Base-by-base conservation (phyloP, 345 rosid genomes). In the Zanthoxylum bungeanum region DNA sequence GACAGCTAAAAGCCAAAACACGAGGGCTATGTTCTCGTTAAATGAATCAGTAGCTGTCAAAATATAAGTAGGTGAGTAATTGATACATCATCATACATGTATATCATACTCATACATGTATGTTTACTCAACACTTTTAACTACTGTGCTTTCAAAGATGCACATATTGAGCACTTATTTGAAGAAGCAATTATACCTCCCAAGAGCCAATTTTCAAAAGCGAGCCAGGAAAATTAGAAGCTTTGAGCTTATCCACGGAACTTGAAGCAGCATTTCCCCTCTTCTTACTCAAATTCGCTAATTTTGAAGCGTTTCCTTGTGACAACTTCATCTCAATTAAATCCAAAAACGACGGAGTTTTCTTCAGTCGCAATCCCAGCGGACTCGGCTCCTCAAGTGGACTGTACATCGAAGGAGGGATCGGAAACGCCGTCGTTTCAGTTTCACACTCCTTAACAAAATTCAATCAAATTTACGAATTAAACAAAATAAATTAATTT, bases 301-400 rank as follows among this genome's bases (percentile, higher is more conserved):
- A 73, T 8, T 40, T 74, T 0, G 51, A 5, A 22, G 70, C 69
- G 36, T 71, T 70, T 55, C 72, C 82, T 72, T 88, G 83, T 47
- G 89, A 80, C 19, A 88, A 87, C 79, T 68, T 88, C 87, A 82
- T 86, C 64, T 86, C 89, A 22, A 88, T 85, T 76, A 88, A 85
- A 63, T 88, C 91, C 81, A 88, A 72, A 2, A 88, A 78, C 10
- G 92, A 88, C 39, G 91, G 88, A 49, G 82, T 88, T 80, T 90
- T 88, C 74, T 81, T 86, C 56, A 90, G 80, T 47, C 78, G 80
- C 78, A 90, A 72, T 25, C 96, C 96, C 60, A 90, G 73, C 6
- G 96, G 96, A 55, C 92, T 85, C 1, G 90, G 88, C 80, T 88
- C 96, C 1, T 80, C 84, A 16, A 87, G 83, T 24, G 86, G 88